Evolutionary conservation across 345 rosid species (phyloP).

Genomic region (Physaria fendleri): DNA sequence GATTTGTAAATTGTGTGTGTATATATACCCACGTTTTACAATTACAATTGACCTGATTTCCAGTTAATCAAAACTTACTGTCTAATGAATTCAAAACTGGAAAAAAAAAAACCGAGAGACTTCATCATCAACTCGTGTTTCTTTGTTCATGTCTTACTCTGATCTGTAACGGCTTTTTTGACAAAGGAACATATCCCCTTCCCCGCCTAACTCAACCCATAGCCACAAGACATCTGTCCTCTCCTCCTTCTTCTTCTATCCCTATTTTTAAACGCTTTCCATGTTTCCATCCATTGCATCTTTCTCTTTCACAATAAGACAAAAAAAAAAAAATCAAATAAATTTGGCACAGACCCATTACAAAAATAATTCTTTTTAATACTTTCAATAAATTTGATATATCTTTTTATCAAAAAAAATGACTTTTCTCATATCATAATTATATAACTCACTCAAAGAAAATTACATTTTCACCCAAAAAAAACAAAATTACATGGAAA

Average conservation of each 20-base stretch:
- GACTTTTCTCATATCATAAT: neutral
- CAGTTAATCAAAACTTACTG: neutral
- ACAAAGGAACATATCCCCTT: slow-evolving; percentile 10
- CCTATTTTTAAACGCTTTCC: slow-evolving; percentile 16
- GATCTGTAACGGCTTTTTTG: slow-evolving; percentile 11
- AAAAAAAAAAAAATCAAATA: neutral
- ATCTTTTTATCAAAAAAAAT: neutral
- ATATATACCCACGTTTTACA: neutral
- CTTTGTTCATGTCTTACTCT: slow-evolving; percentile 1
- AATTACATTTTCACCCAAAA: too few species aligned
- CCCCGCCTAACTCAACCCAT: slow-evolving; percentile 28
- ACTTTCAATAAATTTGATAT: neutral
- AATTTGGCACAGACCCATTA: slow-evolving; percentile 20
- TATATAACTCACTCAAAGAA: neutral
- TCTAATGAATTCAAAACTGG: neutral
- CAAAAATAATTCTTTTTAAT: neutral
- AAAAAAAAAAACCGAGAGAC: neutral
- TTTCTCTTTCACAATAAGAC: neutral
- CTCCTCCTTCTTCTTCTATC: slow-evolving; percentile 5
- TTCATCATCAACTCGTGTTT: slow-evolving; percentile 7
- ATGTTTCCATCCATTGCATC: slow-evolving; percentile 4
- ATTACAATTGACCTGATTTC: neutral
- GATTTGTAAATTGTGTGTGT: too few species aligned
- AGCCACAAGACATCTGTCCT: slow-evolving; percentile 9
- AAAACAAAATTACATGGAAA: too few species aligned